These are phyloP conservation scores for Scheffersomyces spartinae DNA, from an alignment of 805 yeast species.

Conservation along the genomic window DNA sequence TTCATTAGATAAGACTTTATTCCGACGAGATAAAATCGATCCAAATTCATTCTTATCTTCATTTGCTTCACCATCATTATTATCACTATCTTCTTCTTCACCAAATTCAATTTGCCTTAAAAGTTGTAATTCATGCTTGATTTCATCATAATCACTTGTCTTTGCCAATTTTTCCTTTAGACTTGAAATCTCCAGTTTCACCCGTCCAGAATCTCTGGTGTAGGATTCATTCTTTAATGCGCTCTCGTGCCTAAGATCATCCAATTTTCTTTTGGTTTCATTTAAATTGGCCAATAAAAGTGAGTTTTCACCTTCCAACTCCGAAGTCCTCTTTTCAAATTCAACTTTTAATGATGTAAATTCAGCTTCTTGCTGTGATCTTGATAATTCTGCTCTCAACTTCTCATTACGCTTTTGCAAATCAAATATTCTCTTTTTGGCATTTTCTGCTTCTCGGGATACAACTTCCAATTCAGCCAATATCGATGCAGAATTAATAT, in stretches of 20 bases:
- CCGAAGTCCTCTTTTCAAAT: constrained; percentile 35
- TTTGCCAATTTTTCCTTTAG: constrained; percentile 38
- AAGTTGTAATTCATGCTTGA: constrained; percentile 65
- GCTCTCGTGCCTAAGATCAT: constrained; percentile 11
- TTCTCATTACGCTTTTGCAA: constrained; percentile 72
- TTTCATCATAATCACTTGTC: constrained; percentile 65
- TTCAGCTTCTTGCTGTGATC: constrained; percentile 38
- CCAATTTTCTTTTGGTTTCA: constrained; percentile 27
- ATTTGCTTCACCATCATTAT: constrained; percentile 13
- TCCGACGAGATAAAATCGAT: constrained; percentile 53
- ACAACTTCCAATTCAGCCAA: constrained; percentile 51
- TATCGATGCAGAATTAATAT: constrained; percentile 15
- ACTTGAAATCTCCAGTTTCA: constrained; percentile 36
- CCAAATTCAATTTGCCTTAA: constrained; percentile 72
- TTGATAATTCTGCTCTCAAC: constrained; percentile 52
- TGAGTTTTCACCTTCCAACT: constrained; percentile 61
- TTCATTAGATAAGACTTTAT: constrained; percentile 62
- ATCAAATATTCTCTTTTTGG: constrained; percentile 55
- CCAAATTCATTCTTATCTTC: constrained; percentile 31
- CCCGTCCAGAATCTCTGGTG: constrained; percentile 35
- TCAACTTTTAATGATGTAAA: constrained; percentile 26
- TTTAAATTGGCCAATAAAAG: constrained; percentile 47
- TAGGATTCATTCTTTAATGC: constrained; percentile 24
- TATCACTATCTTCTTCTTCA: constrained; percentile 22
- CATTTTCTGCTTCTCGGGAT: constrained; percentile 63